phyloP scores from a whole-genome alignment of 164 flowering plant genomes.

The Platanus orientalis region DNA sequence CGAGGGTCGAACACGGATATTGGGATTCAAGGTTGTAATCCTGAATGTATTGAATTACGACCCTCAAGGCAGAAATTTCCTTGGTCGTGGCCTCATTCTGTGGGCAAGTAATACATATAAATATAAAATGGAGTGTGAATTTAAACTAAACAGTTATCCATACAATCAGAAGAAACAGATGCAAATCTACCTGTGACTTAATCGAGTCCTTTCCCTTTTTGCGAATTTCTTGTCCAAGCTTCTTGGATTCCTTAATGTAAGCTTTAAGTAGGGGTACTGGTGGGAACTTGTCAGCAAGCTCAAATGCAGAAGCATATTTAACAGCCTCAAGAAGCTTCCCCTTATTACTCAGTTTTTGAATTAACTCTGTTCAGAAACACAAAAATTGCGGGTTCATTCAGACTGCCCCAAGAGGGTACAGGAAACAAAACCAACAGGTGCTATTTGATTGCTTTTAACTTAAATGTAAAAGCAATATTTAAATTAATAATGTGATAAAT shows the following conservation, averaged over 20 bases:
- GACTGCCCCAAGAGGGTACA: not conserved
- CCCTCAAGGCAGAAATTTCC: conserved; percentile 38
- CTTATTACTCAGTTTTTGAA: conserved; percentile 41
- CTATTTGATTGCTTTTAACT: not conserved
- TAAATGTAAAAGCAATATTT: too few species aligned
- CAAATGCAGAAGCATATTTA: conserved; percentile 50
- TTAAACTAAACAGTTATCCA: not conserved
- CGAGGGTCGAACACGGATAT: conserved; percentile 30
- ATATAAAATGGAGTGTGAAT: not conserved
- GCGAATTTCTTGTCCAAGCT: conserved; percentile 29
- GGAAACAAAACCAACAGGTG: not conserved
- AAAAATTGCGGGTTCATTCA: conserved; percentile 3
- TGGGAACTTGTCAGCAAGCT: conserved; percentile 52
- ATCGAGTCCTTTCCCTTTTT: conserved; percentile 35
- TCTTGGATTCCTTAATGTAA: conserved; percentile 38
- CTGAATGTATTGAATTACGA: conserved; percentile 42
- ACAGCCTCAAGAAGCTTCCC: conserved; percentile 57
- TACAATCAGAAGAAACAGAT: not conserved
- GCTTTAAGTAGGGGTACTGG: conserved; percentile 54
- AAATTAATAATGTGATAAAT: too few species aligned
- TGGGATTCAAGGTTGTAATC: conserved; percentile 49
- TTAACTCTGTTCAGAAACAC: conserved; percentile 39
- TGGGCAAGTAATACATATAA: conserved; percentile 3
- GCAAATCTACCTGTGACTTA: conserved; percentile 34
- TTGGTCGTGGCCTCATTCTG: conserved; percentile 58